Base-by-base conservation (phyloP, 2,329 filamentous ascomycete species). In the Aspergillus phoenicis region DNA sequence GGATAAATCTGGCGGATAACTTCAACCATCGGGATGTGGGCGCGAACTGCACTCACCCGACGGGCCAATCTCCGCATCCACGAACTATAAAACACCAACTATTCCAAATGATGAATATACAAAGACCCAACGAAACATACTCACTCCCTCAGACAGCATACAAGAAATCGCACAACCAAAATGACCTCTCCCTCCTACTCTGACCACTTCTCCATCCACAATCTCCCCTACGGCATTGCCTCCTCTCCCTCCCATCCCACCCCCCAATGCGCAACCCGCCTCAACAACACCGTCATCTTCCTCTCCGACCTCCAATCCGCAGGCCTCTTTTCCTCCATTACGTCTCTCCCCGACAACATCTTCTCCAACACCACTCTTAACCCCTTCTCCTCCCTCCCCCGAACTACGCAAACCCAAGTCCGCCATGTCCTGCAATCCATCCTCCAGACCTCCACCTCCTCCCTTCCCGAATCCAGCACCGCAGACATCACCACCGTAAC, bases 151-250 rank as follows among this genome's bases (percentile, higher is more conserved):
- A 49, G 49, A 55, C 22, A 38, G 17, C 6, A 43, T 41, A 36
- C 11, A 56, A n/a, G 43, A 36, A 24, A 48, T 28, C 45, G 57
- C 17, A 20, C 10, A 47, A 1, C 24, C 22, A 20, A 66, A 8
- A 71, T 70, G 68, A 57, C 66, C 5, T 70, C 68, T 38, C 48
- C 64, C 11, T 52, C 59, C 1, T 71, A 69, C 28, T 61, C 58
- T n/a, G 61, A 60, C 33, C 68, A 71, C 22, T 86, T 86, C 65
- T 84, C 82, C 0, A 68, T 83, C 43, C 70, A 76, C 20, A 86
- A 86, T 61, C 81, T 85, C 41, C 83, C 84, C 0, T 85, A 83
- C 53, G 83, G 83, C 8, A 78, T 85, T 11, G 82, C 80, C 24
- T 84, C 81, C 0, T 80, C 77, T 0, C 47, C 61, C 7, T 61